These are phyloP conservation scores for Dictyostelium capitatum DNA, from an alignment of 78 protist genomes.

Conservation along the genomic window DNA sequence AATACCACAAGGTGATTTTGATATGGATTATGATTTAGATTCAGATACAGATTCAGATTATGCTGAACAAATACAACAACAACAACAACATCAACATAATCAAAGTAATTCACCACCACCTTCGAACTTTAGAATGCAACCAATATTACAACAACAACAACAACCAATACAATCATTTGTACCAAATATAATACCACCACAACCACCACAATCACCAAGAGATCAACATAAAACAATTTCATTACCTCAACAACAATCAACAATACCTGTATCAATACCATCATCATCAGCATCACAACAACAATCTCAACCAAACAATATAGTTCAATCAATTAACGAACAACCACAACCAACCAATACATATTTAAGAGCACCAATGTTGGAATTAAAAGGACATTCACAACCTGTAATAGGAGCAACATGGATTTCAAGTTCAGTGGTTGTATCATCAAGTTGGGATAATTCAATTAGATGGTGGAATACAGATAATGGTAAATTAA, in stretches of 20 bases:
- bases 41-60: background rate
- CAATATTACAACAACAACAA: background rate
- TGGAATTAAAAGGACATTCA: slow-evolving; percentile 66
- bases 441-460: slow-evolving; percentile 70
- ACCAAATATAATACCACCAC: background rate
- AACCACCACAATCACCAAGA: background rate
- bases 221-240: background rate
- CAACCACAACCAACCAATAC: background rate
- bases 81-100: background rate
- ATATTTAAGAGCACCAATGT: slow-evolving; percentile 35
- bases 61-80: background rate
- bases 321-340: background rate
- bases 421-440: slow-evolving; percentile 8
- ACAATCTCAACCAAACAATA: background rate
- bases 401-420: slow-evolving; percentile 51
- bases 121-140: no score
- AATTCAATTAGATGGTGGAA: slow-evolving; percentile 65
- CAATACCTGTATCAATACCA: background rate
- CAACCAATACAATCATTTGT: background rate
- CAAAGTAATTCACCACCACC: background rate
- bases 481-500: slow-evolving; percentile 43
- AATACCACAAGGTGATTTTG: background rate
- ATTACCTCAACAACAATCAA: background rate
- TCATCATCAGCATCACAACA: background rate
- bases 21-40: background rate